phyloP scores from a whole-genome alignment of 306 rosid species.

The Cotoneaster glaucophyllus region DNA sequence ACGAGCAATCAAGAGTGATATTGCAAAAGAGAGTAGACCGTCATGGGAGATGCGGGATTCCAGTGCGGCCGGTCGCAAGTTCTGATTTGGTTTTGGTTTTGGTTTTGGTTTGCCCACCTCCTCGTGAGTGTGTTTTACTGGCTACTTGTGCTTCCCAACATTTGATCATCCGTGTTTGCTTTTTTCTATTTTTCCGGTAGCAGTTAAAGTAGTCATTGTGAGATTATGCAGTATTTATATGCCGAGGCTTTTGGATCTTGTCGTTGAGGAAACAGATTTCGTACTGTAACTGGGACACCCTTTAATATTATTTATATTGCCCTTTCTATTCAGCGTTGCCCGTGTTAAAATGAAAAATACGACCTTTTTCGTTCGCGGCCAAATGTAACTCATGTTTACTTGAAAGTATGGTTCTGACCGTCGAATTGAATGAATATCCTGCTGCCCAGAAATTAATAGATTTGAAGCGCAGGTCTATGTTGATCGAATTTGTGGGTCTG shows the following conservation, averaged over 20 bases:
- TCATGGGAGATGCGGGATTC: slow-evolving; percentile 72
- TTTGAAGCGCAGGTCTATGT: too few species aligned
- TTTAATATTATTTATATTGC: not conserved
- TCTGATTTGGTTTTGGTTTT: slow-evolving; percentile 20
- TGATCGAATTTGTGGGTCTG: too few species aligned
- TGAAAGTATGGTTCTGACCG: not conserved
- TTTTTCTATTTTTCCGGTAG: not conserved
- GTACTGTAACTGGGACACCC: not conserved
- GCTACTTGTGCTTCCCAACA: not conserved
- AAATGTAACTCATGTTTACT: not conserved
- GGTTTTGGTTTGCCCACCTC: slow-evolving; percentile 2
- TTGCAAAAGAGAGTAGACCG: slow-evolving; percentile 53
- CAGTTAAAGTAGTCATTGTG: slow-evolving; percentile 8
- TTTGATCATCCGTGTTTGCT: not conserved
- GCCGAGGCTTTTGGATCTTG: slow-evolving; percentile 15
- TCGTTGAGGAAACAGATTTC: slow-evolving; percentile 18
- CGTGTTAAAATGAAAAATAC: not conserved
- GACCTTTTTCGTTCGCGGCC: not conserved
- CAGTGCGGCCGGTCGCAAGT: slow-evolving; percentile 15
- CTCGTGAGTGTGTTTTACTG: not conserved
- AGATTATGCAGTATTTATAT: slow-evolving; percentile 17
- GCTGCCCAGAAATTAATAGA: too few species aligned
- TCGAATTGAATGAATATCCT: too few species aligned
- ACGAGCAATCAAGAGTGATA: slow-evolving; percentile 51
- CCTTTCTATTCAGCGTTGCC: not conserved